Conservation (phyloP, 371 early-diverging fungal genomes). For the Rhizomucor pusillus region DNA sequence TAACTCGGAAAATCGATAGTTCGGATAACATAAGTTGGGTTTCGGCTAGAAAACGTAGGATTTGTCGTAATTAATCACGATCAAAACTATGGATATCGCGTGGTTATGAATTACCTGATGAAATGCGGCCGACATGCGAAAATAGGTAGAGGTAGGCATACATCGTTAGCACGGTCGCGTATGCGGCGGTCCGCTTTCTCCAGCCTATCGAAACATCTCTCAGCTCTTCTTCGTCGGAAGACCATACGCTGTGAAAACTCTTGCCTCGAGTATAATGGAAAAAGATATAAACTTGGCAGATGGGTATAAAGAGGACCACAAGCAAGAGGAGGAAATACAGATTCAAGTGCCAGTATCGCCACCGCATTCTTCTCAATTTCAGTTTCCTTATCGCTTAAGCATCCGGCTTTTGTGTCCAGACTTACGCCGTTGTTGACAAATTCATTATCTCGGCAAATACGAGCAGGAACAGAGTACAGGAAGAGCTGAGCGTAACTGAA, state of each 20-base stretch:
- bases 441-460: conserved; percentile 81
- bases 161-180: conserved; percentile 53
- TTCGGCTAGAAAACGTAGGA: not conserved
- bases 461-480: conserved; percentile 79
- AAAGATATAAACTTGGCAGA: conserved; percentile 70
- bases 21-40: conserved; percentile 45
- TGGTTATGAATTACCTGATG: conserved; percentile 2
- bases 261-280: conserved; percentile 42
- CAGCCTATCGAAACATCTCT: conserved; percentile 20
- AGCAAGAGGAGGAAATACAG: conserved; percentile 62
- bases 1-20: conserved; percentile 74
- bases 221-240: conserved; percentile 7
- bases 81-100: too few species aligned
- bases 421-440: conserved; percentile 66
- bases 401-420: not conserved
- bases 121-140: conserved; percentile 29
- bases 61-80: too few species aligned
- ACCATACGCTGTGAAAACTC: conserved; percentile 22
- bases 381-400: not conserved
- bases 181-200: conserved; percentile 16
- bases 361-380: conserved; percentile 52
- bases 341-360: conserved; percentile 75
- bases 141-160: conserved; percentile 67
- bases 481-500: conserved; percentile 71
- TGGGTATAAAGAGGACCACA: conserved; percentile 73